Evolutionary conservation across 768 basidiomycete species (phyloP).

Genomic region (Tremella mesenterica): DNA sequence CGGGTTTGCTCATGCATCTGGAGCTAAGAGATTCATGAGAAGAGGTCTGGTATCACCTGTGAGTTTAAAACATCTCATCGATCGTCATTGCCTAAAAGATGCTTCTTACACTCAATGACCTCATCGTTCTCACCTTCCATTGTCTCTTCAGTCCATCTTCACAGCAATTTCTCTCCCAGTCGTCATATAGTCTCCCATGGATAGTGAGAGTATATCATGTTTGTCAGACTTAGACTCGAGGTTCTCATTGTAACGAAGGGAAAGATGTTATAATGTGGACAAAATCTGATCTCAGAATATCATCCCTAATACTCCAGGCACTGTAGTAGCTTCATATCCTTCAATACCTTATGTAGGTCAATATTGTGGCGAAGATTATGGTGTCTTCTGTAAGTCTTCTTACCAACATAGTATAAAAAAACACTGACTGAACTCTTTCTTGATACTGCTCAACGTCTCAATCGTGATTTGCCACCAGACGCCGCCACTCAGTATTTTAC

Average conservation of each 20-base stretch:
- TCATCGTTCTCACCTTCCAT: too few species aligned
- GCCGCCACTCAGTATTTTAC: constrained; percentile 80
- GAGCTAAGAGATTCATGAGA: too few species aligned
- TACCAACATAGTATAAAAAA: not conserved
- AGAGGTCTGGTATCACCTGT: too few species aligned
- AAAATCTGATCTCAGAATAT: constrained; percentile 6
- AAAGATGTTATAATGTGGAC: not conserved
- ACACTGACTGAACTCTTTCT: constrained; percentile 16
- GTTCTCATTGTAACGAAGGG: not conserved
- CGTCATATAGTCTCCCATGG: too few species aligned
- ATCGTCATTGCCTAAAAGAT: too few species aligned
- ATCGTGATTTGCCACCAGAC: constrained; percentile 31
- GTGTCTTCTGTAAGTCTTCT: constrained; percentile 31
- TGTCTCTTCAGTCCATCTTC: too few species aligned
- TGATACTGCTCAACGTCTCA: constrained; percentile 7
- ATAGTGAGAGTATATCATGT: too few species aligned
- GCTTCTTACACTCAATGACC: too few species aligned
- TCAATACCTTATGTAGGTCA: constrained; percentile 42
- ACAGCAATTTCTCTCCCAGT: too few species aligned
- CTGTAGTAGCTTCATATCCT: constrained; percentile 40
- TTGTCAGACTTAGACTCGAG: not conserved
- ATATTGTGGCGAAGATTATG: constrained; percentile 37
- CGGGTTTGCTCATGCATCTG: too few species aligned
- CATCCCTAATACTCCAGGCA: constrained; percentile 33
- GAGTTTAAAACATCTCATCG: too few species aligned